A percentile compares a stretch with the other conserved stretches of the same genome.
Conservation (phyloP, 352 stramenopile species). For the Salisapilia sapeloensis region DNA sequence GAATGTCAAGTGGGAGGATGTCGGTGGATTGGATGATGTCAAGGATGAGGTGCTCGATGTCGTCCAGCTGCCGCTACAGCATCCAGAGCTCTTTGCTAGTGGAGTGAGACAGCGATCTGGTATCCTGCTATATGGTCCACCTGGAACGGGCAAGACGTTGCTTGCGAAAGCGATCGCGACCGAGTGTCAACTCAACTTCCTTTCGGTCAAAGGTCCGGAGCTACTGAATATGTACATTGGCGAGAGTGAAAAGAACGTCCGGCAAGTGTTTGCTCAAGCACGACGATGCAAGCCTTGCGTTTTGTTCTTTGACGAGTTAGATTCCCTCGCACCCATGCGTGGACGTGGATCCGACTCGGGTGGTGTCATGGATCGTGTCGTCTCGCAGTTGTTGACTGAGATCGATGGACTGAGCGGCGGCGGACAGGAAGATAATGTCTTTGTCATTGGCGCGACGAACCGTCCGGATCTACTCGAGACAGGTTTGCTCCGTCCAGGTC, state of each 20-base stretch:
- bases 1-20: conserved; percentile 96
- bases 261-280: conserved; percentile 85
- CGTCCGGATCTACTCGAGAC: conserved; percentile 93
- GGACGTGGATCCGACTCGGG: conserved; percentile 76
- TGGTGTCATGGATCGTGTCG: conserved; percentile 92
- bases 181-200: conserved; percentile 91
- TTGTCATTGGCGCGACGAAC: conserved; percentile 95
- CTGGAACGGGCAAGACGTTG: conserved; percentile 89
- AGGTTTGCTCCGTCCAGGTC: conserved; percentile 85
- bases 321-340: conserved; percentile 80
- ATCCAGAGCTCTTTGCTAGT: conserved; percentile 66
- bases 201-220: conserved; percentile 93
- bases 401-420: conserved; percentile 81
- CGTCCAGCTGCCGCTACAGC: conserved; percentile 69
- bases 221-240: conserved; percentile 97
- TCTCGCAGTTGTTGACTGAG: conserved; percentile 91
- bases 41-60: conserved; percentile 93
- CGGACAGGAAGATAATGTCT: conserved; percentile 52
- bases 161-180: conserved; percentile 92
- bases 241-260: conserved; percentile 93
- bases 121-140: conserved; percentile 69
- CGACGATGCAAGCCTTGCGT: conserved; percentile 73
- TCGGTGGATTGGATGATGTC: conserved; percentile 96
- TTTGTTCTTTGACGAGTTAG: conserved; percentile 90
- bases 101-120: conserved; percentile 63